These are phyloP conservation scores for Mycogone perniciosa DNA, from an alignment of 2,329 filamentous ascomycete genomes.

Conservation along the genomic window DNA sequence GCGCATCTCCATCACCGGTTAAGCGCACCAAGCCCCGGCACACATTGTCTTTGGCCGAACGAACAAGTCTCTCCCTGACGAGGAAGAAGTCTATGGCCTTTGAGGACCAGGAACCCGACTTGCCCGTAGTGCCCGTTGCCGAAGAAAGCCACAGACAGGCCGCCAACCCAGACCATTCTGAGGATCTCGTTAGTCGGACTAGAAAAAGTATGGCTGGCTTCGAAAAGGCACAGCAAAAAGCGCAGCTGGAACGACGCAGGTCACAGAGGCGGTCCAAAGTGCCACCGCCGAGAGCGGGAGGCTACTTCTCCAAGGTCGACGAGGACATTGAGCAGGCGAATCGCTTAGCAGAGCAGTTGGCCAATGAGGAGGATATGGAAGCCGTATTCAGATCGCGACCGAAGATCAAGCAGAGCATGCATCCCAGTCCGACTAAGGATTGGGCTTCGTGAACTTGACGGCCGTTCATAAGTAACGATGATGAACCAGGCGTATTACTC, in stretches of 20 bases:
- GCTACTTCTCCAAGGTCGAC: slow-evolving; percentile 42
- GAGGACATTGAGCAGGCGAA: slow-evolving; percentile 38
- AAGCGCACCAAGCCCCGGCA: slow-evolving; percentile 45
- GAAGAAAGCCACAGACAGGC: slow-evolving; percentile 19
- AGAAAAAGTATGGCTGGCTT: slow-evolving; percentile 56
- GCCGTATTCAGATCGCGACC: slow-evolving; percentile 82
- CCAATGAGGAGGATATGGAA: slow-evolving; percentile 68
- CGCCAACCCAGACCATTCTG: slow-evolving; percentile 26
- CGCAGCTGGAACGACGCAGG: slow-evolving; percentile 49
- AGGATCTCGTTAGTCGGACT: slow-evolving; percentile 52
- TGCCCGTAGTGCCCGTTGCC: slow-evolving; percentile 9
- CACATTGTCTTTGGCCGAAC: slow-evolving; percentile 62
- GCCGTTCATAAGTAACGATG: neutral
- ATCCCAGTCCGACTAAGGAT: slow-evolving; percentile 42
- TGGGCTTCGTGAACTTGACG: slow-evolving; percentile 12
- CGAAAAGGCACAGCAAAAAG: slow-evolving; percentile 54
- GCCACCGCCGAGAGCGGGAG: slow-evolving; percentile 34
- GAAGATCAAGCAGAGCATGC: slow-evolving; percentile 69
- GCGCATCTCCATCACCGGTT: slow-evolving; percentile 50
- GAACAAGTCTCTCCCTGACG: slow-evolving; percentile 76
- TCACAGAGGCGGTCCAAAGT: slow-evolving; percentile 43
- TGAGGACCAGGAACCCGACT: slow-evolving; percentile 25
- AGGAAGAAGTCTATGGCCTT: slow-evolving; percentile 40
- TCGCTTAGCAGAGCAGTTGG: slow-evolving; percentile 61
- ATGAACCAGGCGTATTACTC: too few relatives aligned